Evolutionary conservation across 306 rosid species (phyloP).

Genomic region (Acacia crassicarpa): DNA sequence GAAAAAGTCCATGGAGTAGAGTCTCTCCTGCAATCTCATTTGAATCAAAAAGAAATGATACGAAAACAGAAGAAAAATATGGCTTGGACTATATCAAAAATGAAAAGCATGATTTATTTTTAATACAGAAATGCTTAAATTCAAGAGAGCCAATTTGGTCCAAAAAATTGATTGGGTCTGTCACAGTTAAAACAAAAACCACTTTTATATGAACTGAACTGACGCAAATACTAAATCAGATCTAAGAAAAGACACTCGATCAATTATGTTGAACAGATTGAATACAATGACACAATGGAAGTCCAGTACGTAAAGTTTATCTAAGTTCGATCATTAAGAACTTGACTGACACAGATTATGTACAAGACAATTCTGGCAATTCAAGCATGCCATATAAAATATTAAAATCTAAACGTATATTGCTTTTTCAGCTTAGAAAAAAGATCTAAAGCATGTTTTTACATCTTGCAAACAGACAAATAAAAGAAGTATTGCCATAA

Average conservation of each 20-base stretch:
- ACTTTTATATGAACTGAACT: not conserved
- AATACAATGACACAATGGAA: not conserved
- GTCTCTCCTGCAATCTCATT: constrained; percentile 3
- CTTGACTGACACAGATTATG: not conserved
- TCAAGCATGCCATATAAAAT: not conserved
- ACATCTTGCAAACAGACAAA: not conserved
- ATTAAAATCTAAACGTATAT: not conserved
- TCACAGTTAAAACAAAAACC: not conserved
- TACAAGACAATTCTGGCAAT: not conserved
- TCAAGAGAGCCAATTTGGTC: not conserved
- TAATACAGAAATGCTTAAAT: not conserved
- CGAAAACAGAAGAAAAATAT: not conserved
- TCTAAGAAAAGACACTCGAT: not conserved
- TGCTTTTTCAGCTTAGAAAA: too few species aligned
- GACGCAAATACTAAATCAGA: not conserved
- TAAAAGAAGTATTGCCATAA: not conserved
- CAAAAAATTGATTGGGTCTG: not conserved
- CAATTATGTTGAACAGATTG: not conserved
- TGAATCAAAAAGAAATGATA: not conserved
- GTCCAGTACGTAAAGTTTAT: not conserved
- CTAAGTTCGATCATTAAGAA: not conserved
- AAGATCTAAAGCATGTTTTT: not conserved
- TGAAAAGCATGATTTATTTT: not conserved
- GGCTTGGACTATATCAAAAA: not conserved
- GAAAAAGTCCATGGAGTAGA: not conserved